Evolutionary conservation across 2,329 filamentous ascomycete genomes (phyloP), one percentile per base, ranked within the genome.

Genomic region (Ceratocystis colombiana): DNA sequence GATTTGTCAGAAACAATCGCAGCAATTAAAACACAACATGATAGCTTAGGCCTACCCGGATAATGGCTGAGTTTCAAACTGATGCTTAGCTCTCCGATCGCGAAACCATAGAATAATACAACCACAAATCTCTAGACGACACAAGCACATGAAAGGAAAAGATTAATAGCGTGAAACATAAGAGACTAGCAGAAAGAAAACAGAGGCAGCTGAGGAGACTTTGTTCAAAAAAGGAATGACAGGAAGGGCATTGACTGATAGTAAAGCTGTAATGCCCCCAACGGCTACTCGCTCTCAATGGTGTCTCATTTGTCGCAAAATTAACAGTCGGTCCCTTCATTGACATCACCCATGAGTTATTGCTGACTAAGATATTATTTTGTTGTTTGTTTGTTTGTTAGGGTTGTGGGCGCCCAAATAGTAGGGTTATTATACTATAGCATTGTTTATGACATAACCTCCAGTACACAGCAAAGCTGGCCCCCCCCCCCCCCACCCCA

Each of bases 81-180:
- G 61, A 33, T 66, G 65, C 12, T 41, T 59, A 20, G 62, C 44
- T 65, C 61, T 64, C 12, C 62, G 57, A 50, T 46, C 64, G 50
- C 64, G 66, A 68, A 66, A 20, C 64, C 66, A 68, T 46, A 68
- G 55, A 61, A 66, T 59, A 68, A 68, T 65, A 63, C 66, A 59
- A 20, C 66, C 66, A 17, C 61, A 65, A 45, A 68, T 66, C n/a
- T 68, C 66, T 17, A 68, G 50, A n/a, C 66, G 66, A 64, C 66
- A 68, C 46, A 68, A 33, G 55, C 67, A 63, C 61, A 68, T 68
- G 17, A 33, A 63, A 50, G 48, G 30, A 17, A 30, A 15, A 28
- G 12, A 30, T 22, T 1, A 15, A 41, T 12, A 15, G 15, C 17
- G 22, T 57, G 25, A 22, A 30, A 6, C 53, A 57, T 57, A 6